Evolutionary conservation across 2,329 filamentous ascomycete species (phyloP), one percentile per base, ranked within the genome.

Genomic region (Alternaria sp.): DNA sequence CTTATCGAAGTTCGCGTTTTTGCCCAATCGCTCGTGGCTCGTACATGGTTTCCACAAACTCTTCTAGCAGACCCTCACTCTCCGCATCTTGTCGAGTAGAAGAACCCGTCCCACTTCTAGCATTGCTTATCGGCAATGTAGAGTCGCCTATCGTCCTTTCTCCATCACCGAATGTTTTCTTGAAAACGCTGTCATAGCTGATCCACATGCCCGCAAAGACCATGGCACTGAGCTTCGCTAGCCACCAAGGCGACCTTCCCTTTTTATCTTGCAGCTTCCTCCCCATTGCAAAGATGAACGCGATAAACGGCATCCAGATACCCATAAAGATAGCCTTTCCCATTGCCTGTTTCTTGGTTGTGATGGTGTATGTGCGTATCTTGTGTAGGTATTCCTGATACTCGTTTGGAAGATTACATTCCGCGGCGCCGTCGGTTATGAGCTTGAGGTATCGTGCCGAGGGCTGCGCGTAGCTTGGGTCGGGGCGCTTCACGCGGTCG

Each of bases 401-500:
- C 58, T 91, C 89, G 6, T 85, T 80, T 0, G 96, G 96, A 1
- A 99, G 84, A n/a, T 85, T 83, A 76, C 96, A 91, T 77, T 98
- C 93, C 2, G 83, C 82, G 0, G 93, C 94, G 15, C 96, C 96
- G 68, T 90, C 87, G 13, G 86, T 88, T 70, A 99, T 87, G 54
- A 97, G 86, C 64, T 90, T 90, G 23, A 97, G 83, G 78, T 99
- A 98, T 12, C 96, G 89, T 46, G 88, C 84, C 3, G 93, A 97
- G 0, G 96, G 87, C 80, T 97, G 93, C 0, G 93, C 91, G 73
- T 95, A 93, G 61, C 86, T 85, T 1, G 89, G 86, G 57, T 91
- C 86, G 0, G 90, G 89, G 6, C 93, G 88, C 25, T 84, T 75
- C 23, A 89, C 80, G 40, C 85, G 83, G 43, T 76, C 44, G n/a